A percentile compares a stretch with the other conserved stretches of the same genome.
Conservation (phyloP, 768 basidiomycete species). For the Boletus fagicola region DNA sequence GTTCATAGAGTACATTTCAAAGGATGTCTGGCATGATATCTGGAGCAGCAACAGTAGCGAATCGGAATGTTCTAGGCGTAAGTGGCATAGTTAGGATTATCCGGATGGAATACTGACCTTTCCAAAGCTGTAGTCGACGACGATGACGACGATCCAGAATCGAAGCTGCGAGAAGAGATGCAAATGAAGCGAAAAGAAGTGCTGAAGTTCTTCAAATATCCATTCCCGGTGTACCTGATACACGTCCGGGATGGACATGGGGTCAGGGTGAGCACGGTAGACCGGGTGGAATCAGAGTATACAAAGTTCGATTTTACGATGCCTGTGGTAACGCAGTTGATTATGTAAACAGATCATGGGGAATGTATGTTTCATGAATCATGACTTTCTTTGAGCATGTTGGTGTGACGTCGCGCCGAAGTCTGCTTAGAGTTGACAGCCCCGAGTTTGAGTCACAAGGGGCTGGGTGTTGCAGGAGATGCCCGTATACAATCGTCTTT, state of each 20-base stretch:
- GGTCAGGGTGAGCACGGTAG: constrained; percentile 17
- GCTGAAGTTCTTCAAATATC: constrained; percentile 11
- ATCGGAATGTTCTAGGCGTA: neutral
- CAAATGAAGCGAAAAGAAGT: constrained; percentile 20
- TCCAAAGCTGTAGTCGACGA: neutral
- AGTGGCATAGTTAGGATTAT: neutral
- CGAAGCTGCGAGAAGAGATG: constrained; percentile 12
- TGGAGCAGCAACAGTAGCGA: neutral
- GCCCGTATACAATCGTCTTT: neutral
- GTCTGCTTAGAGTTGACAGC: neutral
- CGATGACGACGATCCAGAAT: neutral
- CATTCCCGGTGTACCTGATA: constrained; percentile 21
- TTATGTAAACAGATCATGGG: constrained; percentile 7
- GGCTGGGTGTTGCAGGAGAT: neutral
- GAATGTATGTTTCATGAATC: neutral
- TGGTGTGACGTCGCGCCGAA: neutral
- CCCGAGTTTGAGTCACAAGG: neutral
- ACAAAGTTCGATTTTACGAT: constrained; percentile 16
- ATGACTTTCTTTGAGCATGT: neutral
- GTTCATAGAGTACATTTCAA: constrained; percentile 13
- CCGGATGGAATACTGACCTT: neutral
- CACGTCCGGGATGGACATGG: constrained; percentile 12
- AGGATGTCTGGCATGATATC: neutral
- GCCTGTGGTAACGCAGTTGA: constrained; percentile 15
- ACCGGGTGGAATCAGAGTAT: constrained; percentile 14